Evolutionary conservation across 345 rosid species (phyloP).

Genomic region (Arabidopsis thaliana): TAIR10.1 NC_003076.8:4682001-4682500

Average conservation of each 20-base stretch:
- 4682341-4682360: neutral
- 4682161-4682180: neutral
- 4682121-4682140: neutral
- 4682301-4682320: neutral
- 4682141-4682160: neutral
- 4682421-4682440: slow-evolving; percentile 82
- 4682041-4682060: neutral
- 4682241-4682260: neutral
- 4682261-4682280: neutral
- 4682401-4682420: slow-evolving; percentile 69
- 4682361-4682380: slow-evolving; percentile 49
- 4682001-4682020: neutral
- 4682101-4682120: neutral
- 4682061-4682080: neutral
- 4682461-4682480: slow-evolving; percentile 81
- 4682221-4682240: slow-evolving; percentile 2
- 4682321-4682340: neutral
- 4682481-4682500: slow-evolving; percentile 90
- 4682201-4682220: slow-evolving; percentile 4
- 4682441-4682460: slow-evolving; percentile 78
- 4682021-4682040: neutral
- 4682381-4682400: slow-evolving; percentile 93
- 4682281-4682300: neutral
- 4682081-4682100: neutral
- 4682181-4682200: neutral